phyloP scores from a whole-genome alignment of 495 filamentous ascomycete genomes.

The Xeromyces bisporus region DNA sequence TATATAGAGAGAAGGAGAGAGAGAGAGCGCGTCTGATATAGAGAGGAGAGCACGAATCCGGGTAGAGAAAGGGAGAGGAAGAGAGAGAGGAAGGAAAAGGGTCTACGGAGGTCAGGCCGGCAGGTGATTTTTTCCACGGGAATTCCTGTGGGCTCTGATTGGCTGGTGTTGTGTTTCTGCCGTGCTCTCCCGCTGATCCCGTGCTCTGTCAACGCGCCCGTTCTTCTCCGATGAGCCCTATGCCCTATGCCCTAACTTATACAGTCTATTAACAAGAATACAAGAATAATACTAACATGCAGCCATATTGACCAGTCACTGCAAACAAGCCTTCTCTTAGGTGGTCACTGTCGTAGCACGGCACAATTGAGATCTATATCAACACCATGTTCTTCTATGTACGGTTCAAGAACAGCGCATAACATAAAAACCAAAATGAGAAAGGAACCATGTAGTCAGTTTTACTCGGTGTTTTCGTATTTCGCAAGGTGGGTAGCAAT shows the following conservation, averaged over 20 bases:
- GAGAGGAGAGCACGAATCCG: slow-evolving; percentile 4
- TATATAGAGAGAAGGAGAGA: too few species aligned
- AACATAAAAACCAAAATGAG: slow-evolving; percentile 1
- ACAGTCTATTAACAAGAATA: too few species aligned
- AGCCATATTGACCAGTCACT: too few species aligned
- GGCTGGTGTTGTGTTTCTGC: slow-evolving; percentile 19
- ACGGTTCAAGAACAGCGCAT: slow-evolving; percentile 3
- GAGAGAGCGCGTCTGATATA: not conserved
- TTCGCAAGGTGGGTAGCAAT: slow-evolving; percentile 54
- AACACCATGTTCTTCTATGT: too few species aligned
- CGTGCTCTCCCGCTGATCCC: slow-evolving; percentile 28
- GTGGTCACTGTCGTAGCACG: too few species aligned
- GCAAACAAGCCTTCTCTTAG: too few species aligned
- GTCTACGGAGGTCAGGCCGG: slow-evolving; percentile 15
- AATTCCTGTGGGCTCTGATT: slow-evolving; percentile 19
- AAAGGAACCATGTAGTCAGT: too few species aligned
- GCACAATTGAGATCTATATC: too few species aligned
- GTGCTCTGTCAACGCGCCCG: slow-evolving; percentile 9
- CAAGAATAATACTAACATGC: too few species aligned
- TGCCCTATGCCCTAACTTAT: too few species aligned
- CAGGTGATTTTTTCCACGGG: slow-evolving; percentile 18
- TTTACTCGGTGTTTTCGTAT: slow-evolving; percentile 34
- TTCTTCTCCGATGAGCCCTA: too few species aligned
- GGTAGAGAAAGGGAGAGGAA: slow-evolving; percentile 10
- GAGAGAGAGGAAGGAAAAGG: slow-evolving; percentile 13